These are phyloP conservation scores for Letharia lupina DNA, from an alignment of 495 filamentous ascomycete species.

Conservation along the genomic window DNA sequence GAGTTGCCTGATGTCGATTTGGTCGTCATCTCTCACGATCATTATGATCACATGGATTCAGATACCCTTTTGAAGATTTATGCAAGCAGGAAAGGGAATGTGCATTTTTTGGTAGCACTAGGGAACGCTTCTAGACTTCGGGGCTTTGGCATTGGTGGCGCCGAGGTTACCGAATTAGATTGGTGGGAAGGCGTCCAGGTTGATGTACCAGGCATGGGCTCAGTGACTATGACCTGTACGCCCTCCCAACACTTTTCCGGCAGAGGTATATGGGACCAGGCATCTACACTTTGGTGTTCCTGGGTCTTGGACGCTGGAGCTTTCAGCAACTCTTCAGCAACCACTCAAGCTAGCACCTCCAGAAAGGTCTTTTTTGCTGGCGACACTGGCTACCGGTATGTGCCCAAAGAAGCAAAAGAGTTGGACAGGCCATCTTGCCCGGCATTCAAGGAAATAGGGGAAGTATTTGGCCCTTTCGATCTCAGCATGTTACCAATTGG, in stretches of 20 bases:
- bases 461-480: constrained; percentile 34
- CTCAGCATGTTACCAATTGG: constrained; percentile 39
- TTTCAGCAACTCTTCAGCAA: not conserved
- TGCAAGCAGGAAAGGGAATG: constrained; percentile 23
- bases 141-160: constrained; percentile 32
- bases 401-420: constrained; percentile 23
- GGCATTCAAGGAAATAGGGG: constrained; percentile 33
- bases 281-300: constrained; percentile 43
- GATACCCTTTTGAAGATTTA: constrained; percentile 35
- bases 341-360: not conserved
- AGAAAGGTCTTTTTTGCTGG: constrained; percentile 22
- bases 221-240: constrained; percentile 31
- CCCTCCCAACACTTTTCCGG: constrained; percentile 43
- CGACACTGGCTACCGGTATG: constrained; percentile 34
- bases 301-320: constrained; percentile 37
- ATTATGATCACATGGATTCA: constrained; percentile 46
- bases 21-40: constrained; percentile 45
- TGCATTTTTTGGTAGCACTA: constrained; percentile 40
- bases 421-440: constrained; percentile 31
- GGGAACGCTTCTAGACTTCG: constrained; percentile 34
- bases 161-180: constrained; percentile 41
- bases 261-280: constrained; percentile 27
- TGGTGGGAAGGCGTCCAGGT: constrained; percentile 43
- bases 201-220: constrained; percentile 21
- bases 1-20: constrained; percentile 43